Conservation (phyloP, 441 rosid genomes). For the Bocquillonia castaneifolia region DNA sequence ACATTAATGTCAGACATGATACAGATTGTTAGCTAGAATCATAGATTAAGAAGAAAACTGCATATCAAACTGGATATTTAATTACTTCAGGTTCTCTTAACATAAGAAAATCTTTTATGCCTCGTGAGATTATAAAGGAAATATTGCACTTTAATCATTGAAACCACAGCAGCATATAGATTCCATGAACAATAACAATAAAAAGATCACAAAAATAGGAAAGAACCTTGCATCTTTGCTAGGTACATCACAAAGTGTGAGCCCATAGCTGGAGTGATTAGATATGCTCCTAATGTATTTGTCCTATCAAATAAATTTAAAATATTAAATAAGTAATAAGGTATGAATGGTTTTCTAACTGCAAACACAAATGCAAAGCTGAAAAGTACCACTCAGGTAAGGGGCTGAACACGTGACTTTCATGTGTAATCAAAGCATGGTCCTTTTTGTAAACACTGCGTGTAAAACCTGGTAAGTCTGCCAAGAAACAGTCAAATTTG, state of each 20-base stretch:
- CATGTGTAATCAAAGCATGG: constrained; percentile 81
- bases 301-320: constrained; percentile 46
- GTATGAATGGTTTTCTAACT: constrained; percentile 8
- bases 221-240: constrained; percentile 78
- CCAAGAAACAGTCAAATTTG: constrained; percentile 26
- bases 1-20: constrained; percentile 10
- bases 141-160: neutral
- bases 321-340: constrained; percentile 22
- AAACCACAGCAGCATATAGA: neutral
- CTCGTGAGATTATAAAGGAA: neutral
- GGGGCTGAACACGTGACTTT: constrained; percentile 89
- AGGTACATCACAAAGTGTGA: constrained; percentile 88
- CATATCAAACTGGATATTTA: neutral
- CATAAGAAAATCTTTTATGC: neutral
- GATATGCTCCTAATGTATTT: constrained; percentile 72
- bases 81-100: neutral
- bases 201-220: constrained; percentile 12
- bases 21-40: neutral
- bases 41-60: neutral
- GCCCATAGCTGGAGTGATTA: constrained; percentile 82
- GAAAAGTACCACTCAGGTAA: constrained; percentile 69
- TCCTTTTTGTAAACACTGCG: constrained; percentile 69
- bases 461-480: constrained; percentile 90
- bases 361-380: constrained; percentile 19
- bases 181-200: neutral